These are phyloP conservation scores for Thermomucor indicae-seudaticae DNA, from an alignment of 371 early-diverging fungal species.

Conservation along the genomic window DNA sequence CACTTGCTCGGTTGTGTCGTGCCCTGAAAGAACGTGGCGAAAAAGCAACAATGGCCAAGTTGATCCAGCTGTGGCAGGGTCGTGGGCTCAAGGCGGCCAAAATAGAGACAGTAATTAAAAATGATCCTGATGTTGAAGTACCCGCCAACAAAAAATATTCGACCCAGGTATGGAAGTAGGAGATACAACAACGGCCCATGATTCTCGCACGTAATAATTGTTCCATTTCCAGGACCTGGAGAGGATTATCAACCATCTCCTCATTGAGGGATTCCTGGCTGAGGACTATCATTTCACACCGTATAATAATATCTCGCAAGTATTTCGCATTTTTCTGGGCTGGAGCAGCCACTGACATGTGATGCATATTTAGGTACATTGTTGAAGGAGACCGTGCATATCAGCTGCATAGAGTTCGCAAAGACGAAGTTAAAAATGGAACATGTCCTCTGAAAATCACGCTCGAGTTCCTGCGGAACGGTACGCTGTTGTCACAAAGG, in stretches of 20 bases:
- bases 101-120: slow-evolving; percentile 24
- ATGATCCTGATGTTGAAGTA: slow-evolving; percentile 23
- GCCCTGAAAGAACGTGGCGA: slow-evolving; percentile 29
- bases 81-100: slow-evolving; percentile 32
- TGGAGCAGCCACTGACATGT: no score
- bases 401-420: no score
- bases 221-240: slow-evolving; percentile 39
- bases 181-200: not conserved
- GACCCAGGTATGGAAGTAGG: slow-evolving; percentile 15
- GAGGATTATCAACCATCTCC: slow-evolving; percentile 45
- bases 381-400: no score
- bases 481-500: not conserved
- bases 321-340: not conserved
- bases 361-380: no score
- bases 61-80: slow-evolving; percentile 47
- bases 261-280: slow-evolving; percentile 40
- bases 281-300: slow-evolving; percentile 60
- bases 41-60: slow-evolving; percentile 49
- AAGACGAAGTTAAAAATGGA: not conserved
- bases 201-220: not conserved
- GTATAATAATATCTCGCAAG: slow-evolving; percentile 53
- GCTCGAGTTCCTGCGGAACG: not conserved
- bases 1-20: slow-evolving; percentile 43
- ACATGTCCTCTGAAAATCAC: not conserved
- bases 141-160: slow-evolving; percentile 28